A percentile compares a stretch with the other conserved stretches of the same genome.
Evolutionary conservation across 768 basidiomycete genomes (phyloP).

Genomic region (Mrakia hoshinonis): DNA sequence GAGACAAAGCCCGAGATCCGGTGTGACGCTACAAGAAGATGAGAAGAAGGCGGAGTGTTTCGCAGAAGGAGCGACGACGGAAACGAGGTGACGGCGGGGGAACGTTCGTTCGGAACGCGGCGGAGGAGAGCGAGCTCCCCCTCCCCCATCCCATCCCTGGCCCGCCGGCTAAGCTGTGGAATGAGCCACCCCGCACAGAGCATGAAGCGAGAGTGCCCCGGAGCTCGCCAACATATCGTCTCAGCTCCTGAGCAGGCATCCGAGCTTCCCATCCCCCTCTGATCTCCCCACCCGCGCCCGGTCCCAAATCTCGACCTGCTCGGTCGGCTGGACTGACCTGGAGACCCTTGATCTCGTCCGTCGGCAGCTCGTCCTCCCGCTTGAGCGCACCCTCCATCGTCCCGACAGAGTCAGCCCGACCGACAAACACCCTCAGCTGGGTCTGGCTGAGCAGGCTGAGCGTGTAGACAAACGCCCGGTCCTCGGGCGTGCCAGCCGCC

Average conservation of each 20-base stretch:
- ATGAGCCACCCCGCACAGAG: no score
- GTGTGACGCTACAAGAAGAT: neutral
- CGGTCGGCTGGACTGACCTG: neutral
- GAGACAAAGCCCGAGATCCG: neutral
- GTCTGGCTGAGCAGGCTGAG: neutral
- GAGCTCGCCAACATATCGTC: no score
- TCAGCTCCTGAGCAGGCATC: no score
- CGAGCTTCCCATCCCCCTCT: no score
- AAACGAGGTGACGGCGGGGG: no score
- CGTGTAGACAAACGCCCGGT: conserved; percentile 14
- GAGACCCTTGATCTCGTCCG: neutral
- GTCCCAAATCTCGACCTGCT: neutral
- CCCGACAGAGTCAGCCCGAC: neutral
- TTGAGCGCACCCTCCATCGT: neutral
- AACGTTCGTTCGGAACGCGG: no score
- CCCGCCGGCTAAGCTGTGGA: no score
- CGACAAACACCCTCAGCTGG: neutral
- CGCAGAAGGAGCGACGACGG: neutral
- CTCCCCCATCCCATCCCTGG: no score
- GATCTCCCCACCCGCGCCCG: neutral
- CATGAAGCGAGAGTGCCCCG: no score
- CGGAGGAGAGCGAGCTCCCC: no score
- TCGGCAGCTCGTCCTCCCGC: neutral
- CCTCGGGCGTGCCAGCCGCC: neutral
- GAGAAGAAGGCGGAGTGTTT: neutral